phyloP scores from a whole-genome alignment of 2,329 filamentous ascomycete genomes.

The Sporothrix dimorphospora region DNA sequence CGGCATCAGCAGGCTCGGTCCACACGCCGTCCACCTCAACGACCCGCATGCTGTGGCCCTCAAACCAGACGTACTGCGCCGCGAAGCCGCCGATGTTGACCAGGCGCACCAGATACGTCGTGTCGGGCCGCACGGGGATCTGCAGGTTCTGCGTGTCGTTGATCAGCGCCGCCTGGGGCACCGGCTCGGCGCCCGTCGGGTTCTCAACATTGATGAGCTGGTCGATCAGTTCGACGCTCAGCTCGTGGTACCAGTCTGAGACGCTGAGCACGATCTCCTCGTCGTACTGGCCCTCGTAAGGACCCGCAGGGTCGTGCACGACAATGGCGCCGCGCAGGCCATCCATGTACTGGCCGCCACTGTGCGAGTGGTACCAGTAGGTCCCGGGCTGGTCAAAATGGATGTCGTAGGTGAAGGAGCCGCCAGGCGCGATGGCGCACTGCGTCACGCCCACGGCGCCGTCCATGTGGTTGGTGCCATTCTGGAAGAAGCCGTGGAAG shows the following conservation, averaged over 20 bases:
- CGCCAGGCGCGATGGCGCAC: constrained; percentile 65
- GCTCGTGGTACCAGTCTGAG: constrained; percentile 71
- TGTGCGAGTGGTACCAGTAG: constrained; percentile 79
- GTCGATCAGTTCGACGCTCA: constrained; percentile 52
- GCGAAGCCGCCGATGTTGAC: constrained; percentile 75
- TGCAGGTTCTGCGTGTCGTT: constrained; percentile 69
- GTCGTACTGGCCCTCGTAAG: constrained; percentile 61
- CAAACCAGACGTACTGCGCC: constrained; percentile 67
- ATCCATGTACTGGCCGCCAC: constrained; percentile 69
- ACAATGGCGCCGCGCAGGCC: constrained; percentile 65
- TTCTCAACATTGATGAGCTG: constrained; percentile 57
- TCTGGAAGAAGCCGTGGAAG: constrained; percentile 72
- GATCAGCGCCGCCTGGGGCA: constrained; percentile 69
- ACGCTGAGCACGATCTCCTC: constrained; percentile 68
- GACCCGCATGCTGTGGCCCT: constrained; percentile 67
- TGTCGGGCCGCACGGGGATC: constrained; percentile 64
- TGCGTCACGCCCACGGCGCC: constrained; percentile 68
- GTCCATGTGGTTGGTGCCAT: constrained; percentile 70
- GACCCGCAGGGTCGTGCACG: constrained; percentile 63
- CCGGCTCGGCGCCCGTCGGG: constrained; percentile 63
- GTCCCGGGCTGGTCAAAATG: constrained; percentile 57
- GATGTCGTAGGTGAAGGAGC: constrained; percentile 69
- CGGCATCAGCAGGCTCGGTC: constrained; percentile 60
- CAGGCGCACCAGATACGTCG: constrained; percentile 72
- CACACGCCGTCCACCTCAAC: constrained; percentile 76